Evolutionary conservation across 257 asterid genomes (phyloP), one percentile per base, ranked within the genome.

Genomic region (Ophiorrhiza pumila): DNA sequence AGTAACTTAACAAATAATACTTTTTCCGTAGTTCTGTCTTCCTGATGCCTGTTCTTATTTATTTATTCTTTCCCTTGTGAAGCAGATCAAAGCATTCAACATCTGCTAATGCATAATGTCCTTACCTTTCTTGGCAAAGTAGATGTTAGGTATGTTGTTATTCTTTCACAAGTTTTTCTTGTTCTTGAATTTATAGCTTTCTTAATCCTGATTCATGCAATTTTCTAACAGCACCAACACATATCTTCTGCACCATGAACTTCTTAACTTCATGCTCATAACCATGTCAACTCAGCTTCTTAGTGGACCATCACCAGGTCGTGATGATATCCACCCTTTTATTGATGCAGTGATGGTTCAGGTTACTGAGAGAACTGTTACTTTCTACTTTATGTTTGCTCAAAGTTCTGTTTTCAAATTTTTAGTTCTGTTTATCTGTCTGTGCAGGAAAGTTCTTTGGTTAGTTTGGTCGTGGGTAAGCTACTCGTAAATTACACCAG

Each of bases 251-350:
- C 97, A 94, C 77, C 88, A 83, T 12, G 96, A 94, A 77, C 89
- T 94, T 78, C 91, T 89, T 74, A 88, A 92, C 87, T 95, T 95
- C 87, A 71, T 90, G 79, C 81, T 89, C 72, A 83, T 88, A 9
- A 81, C 94, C 75, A 82, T 86, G 86, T 95, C 99, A 66, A 92
- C 97, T 63, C 99, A 95, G 83, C 97, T 95, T 83, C 96, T 86
- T 68, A 84, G 96, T 76, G 96, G 97, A 78, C 96, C 98, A 47
- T 86, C 98, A 64, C 94, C 97, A 7, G 96, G 98, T 64, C 96
- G 90, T 37, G 82, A 83, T 80, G 98, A 92, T 78, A 70, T 77
- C 72, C 96, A 92, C 79, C 98, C 99, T 74, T 92, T 95, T 75
- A 80, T 89, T 55, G 98, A 95, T 81, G 92, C 98, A 68, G 85